phyloP scores from a whole-genome alignment of 73 alveolate species.

The Paramecium pentaurelia region DNA sequence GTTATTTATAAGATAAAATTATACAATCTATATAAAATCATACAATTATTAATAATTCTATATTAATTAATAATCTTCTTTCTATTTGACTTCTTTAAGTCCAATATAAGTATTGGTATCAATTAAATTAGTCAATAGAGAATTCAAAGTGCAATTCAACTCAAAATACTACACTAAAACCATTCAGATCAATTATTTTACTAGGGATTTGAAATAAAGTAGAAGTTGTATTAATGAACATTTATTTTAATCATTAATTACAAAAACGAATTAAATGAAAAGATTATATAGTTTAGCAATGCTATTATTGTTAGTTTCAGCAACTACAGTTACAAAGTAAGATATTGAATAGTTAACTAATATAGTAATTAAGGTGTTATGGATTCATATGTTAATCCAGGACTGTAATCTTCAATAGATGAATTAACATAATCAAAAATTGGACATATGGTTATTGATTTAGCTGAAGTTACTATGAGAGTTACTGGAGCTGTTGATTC shows the following conservation, averaged over 20 bases:
- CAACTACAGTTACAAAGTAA: neutral
- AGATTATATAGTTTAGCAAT: neutral
- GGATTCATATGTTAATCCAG: neutral
- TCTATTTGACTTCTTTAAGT: no score
- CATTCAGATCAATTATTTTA: neutral
- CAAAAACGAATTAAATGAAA: conserved; percentile 28
- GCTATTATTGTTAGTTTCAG: neutral
- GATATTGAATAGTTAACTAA: neutral
- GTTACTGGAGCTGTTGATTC: conserved; percentile 47
- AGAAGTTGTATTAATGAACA: neutral
- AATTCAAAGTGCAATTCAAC: neutral
- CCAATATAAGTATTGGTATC: neutral
- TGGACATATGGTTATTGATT: conserved; percentile 40
- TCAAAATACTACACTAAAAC: neutral
- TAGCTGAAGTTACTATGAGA: conserved; percentile 32
- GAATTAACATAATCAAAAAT: neutral
- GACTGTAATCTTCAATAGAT: neutral
- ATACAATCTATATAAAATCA: no score
- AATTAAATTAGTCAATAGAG: no score
- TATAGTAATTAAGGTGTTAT: neutral
- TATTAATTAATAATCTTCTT: no score
- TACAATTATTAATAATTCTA: no score
- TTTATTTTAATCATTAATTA: neutral
- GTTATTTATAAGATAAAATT: neutral
- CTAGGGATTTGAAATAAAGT: neutral